phyloP scores from a whole-genome alignment of 1,284 basidiomycete species.

The Trichosporon inkin region DNA sequence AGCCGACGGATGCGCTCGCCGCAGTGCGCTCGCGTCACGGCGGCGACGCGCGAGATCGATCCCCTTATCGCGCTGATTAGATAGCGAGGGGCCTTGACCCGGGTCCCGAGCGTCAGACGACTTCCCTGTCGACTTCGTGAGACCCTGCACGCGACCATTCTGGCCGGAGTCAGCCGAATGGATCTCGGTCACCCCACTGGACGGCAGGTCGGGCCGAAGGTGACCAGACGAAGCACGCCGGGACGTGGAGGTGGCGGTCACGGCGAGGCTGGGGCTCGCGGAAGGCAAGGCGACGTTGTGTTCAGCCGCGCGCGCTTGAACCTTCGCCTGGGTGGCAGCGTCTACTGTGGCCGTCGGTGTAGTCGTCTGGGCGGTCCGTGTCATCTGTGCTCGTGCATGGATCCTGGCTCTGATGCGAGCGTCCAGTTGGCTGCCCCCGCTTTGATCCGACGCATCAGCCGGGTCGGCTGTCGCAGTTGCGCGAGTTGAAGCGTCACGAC shows the following conservation, averaged over 20 bases:
- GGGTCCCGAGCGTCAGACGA: no score
- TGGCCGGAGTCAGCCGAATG: not conserved
- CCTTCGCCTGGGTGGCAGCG: not conserved
- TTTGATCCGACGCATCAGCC: not conserved
- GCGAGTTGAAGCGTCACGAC: not conserved
- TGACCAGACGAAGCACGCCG: not conserved
- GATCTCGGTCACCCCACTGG: not conserved
- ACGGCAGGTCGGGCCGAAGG: not conserved
- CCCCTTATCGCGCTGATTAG: no score
- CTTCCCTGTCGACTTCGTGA: no score
- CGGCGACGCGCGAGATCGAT: no score
- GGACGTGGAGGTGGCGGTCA: not conserved
- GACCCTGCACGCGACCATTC: no score
- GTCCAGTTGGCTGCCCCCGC: not conserved
- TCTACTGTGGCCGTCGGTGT: not conserved
- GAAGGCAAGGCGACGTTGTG: not conserved
- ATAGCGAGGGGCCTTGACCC: no score
- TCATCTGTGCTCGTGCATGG: not conserved
- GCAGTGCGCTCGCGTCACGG: no score
- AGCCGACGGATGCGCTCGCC: no score
- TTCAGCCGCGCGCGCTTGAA: not conserved
- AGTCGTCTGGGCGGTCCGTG: not conserved
- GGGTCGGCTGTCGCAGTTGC: not conserved
- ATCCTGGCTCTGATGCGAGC: slow-evolving; percentile 1
- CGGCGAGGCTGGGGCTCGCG: not conserved